Conservation (phyloP, 768 basidiomycete species). For the Rhizopogon salebrosus region DNA sequence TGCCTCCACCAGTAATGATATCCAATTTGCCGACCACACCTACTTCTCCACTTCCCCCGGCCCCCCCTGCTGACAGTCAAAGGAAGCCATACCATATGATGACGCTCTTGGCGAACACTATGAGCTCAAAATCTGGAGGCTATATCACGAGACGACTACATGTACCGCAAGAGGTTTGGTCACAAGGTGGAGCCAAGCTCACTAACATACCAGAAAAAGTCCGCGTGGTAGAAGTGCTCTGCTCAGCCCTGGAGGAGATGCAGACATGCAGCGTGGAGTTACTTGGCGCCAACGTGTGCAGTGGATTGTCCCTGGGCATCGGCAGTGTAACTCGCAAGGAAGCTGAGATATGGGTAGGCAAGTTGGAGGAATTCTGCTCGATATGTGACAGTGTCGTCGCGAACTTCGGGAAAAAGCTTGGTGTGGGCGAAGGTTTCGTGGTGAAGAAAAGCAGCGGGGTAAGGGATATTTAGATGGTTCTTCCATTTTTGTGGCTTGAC, state of each 20-base stretch:
- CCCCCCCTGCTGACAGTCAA: conserved; percentile 65
- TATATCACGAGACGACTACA: conserved; percentile 84
- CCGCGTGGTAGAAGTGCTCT: conserved; percentile 75
- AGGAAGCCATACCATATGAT: conserved; percentile 91
- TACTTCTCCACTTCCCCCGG: conserved; percentile 70
- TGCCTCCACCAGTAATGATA: conserved; percentile 42
- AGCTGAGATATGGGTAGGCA: conserved; percentile 71
- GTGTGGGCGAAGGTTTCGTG: conserved; percentile 83
- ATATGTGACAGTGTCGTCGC: conserved; percentile 77
- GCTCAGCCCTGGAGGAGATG: conserved; percentile 75
- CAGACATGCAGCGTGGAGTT: conserved; percentile 64
- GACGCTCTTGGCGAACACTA: conserved; percentile 72
- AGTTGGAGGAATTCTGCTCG: conserved; percentile 74
- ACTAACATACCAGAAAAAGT: conserved; percentile 80
- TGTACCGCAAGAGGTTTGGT: conserved; percentile 88
- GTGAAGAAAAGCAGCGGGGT: conserved; percentile 70
- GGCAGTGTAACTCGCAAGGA: conserved; percentile 73
- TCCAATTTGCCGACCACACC: conserved; percentile 68
- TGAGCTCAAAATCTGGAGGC: conserved; percentile 76
- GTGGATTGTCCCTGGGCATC: conserved; percentile 68
- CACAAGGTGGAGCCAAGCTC: conserved; percentile 84
- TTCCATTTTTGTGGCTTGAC: conserved; percentile 7
- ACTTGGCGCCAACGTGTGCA: conserved; percentile 76
- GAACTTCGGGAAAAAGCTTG: conserved; percentile 83
- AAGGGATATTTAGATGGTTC: conserved; percentile 16